Percentiles rank a stretch among this genome's conserved stretches.
phyloP scores from a whole-genome alignment of 2,329 filamentous ascomycete genomes.

The Fusarium veterinarium region DNA sequence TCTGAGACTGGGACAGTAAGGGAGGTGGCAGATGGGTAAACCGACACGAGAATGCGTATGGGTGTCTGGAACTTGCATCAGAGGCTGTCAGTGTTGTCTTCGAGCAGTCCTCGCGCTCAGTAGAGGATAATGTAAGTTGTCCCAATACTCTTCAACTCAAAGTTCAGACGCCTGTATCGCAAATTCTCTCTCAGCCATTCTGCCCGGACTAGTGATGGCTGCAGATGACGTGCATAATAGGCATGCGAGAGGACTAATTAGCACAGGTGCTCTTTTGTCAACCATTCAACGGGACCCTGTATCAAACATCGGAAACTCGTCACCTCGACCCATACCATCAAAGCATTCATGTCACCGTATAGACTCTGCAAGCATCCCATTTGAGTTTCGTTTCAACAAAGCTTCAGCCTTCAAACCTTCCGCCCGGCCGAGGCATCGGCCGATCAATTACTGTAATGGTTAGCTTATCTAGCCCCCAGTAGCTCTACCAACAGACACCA shows the following conservation, averaged over 20 bases:
- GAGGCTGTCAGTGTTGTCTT: not conserved
- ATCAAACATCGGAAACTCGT: not conserved
- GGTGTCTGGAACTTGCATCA: not conserved
- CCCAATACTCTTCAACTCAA: not conserved
- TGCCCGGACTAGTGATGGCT: conserved; percentile 9
- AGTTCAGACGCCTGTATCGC: not conserved
- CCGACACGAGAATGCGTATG: not conserved
- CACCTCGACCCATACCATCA: not conserved
- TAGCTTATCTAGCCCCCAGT: not conserved
- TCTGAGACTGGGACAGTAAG: conserved; percentile 3
- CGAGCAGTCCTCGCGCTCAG: not conserved
- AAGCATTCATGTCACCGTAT: not conserved
- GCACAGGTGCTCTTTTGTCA: not conserved
- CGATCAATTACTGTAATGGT: conserved; percentile 17
- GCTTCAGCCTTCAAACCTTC: not conserved
- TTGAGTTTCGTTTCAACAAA: not conserved
- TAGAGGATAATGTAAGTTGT: not conserved
- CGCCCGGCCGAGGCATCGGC: conserved; percentile 18
- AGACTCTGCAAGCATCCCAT: not conserved
- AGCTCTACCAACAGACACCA: conserved; percentile 12
- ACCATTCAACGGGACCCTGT: not conserved
- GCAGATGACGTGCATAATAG: conserved; percentile 28
- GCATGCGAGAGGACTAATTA: conserved; percentile 4
- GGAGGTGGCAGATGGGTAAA: conserved; percentile 1
- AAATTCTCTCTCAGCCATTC: not conserved